Percentiles rank a stretch among this genome's conserved stretches.
phyloP scores from a whole-genome alignment of 768 basidiomycete species.

The Trametes cubensis region DNA sequence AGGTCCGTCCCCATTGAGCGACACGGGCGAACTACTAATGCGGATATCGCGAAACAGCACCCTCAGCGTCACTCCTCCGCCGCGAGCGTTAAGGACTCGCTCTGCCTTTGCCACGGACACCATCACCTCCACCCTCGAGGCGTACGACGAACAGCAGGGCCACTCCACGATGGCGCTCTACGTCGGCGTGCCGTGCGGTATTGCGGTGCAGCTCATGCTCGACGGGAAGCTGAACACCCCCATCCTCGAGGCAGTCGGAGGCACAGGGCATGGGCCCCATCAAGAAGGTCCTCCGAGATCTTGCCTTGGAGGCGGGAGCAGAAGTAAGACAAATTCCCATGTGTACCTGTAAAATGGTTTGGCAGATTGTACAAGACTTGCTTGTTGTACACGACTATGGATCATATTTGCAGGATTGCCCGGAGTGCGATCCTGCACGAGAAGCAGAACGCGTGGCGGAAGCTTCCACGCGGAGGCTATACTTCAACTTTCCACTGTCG shows the following conservation, averaged over 20 bases:
- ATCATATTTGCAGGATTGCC: background rate
- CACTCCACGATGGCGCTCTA: conserved; percentile 90
- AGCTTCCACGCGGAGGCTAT: no score
- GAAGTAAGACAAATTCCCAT: background rate
- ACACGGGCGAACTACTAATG: no score
- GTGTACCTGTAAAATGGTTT: background rate
- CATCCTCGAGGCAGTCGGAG: conserved; percentile 64
- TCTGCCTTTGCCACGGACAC: conserved; percentile 53
- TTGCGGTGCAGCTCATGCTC: conserved; percentile 88
- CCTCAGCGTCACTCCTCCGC: no score
- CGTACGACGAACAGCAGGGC: conserved; percentile 78
- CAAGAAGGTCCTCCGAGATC: conserved; percentile 62
- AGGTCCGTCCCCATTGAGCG: no score
- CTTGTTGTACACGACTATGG: conserved; percentile 5
- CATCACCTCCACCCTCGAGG: conserved; percentile 88
- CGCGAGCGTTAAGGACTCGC: no score
- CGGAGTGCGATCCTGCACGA: no score
- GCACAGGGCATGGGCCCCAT: conserved; percentile 73
- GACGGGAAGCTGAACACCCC: conserved; percentile 79
- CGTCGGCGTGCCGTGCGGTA: conserved; percentile 93
- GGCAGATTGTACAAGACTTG: background rate
- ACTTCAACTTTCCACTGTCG: no score
- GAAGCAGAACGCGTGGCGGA: no score
- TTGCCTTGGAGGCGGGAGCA: background rate
- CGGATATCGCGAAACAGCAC: no score